Conservation (phyloP, 2,329 filamentous ascomycete species). For the Colletotrichum somersetense region DNA sequence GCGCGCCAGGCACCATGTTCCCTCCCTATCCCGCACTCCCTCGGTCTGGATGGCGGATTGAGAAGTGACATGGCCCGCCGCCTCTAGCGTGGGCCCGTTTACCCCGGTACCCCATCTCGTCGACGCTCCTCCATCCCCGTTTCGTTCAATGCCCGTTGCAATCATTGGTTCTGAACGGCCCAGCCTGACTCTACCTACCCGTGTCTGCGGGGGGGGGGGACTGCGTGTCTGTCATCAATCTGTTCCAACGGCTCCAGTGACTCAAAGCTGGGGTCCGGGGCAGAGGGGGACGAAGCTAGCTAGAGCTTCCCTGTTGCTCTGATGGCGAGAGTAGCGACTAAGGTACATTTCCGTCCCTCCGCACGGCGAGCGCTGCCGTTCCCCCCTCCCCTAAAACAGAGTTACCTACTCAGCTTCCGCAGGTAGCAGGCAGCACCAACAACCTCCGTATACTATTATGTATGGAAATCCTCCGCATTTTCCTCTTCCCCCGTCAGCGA, state of each 20-base stretch:
- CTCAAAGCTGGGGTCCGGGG: conserved; percentile 19
- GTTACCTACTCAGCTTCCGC: conserved; percentile 3
- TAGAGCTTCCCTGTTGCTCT: conserved; percentile 12
- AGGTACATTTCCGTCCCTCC: conserved; percentile 8
- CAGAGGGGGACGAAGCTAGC: conserved; percentile 24
- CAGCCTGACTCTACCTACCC: conserved; percentile 18
- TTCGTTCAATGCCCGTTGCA: conserved; percentile 39
- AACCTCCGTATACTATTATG: neutral
- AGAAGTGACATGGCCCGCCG: conserved; percentile 19
- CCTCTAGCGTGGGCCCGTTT: conserved; percentile 25
- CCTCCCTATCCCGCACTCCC: conserved; percentile 2
- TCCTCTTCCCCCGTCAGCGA: conserved; percentile 6
- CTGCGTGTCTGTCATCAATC: conserved; percentile 23
- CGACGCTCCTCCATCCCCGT: conserved; percentile 25
- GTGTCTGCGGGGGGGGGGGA: conserved; percentile 11
- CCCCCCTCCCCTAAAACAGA: neutral
- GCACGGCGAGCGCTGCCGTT: neutral
- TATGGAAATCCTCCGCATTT: conserved; percentile 36
- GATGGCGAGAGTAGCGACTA: neutral
- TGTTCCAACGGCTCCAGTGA: conserved; percentile 24
- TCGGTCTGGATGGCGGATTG: conserved; percentile 20
- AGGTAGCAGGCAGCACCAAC: conserved; percentile 10
- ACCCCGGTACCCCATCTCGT: conserved; percentile 21
- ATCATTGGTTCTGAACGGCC: conserved; percentile 32
- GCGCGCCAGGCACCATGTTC: conserved; percentile 9